A percentile compares a stretch with the other conserved stretches of the same genome.
These are phyloP conservation scores for Claviceps arundinis DNA, from an alignment of 2,329 filamentous ascomycete genomes.

Conservation along the genomic window DNA sequence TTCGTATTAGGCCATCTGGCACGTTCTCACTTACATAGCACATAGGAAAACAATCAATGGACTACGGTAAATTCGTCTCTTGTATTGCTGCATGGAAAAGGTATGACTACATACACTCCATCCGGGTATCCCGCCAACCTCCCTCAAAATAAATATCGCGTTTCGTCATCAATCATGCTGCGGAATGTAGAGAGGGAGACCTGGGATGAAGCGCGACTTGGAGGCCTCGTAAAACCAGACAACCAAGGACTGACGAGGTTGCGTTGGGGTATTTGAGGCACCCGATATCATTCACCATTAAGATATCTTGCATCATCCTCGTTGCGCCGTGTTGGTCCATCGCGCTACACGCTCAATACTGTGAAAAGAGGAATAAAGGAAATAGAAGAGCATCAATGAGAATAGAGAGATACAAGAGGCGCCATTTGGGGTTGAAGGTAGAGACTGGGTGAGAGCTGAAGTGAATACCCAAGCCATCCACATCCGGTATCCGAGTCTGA, in stretches of 20 bases:
- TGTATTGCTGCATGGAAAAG: conserved; percentile 7
- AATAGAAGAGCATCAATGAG: conserved; percentile 7
- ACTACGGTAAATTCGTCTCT: conserved; percentile 9
- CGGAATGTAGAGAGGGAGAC: conserved; percentile 7
- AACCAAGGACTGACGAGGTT: conserved; percentile 8
- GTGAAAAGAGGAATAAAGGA: background rate
- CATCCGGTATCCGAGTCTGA: background rate
- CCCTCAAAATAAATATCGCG: conserved; percentile 3
- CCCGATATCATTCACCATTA: conserved; percentile 9
- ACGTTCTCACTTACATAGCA: too few species aligned
- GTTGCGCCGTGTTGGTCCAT: background rate
- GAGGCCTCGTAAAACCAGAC: conserved; percentile 3
- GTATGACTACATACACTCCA: conserved; percentile 14
- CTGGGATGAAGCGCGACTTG: conserved; percentile 4
- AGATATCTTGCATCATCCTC: conserved; percentile 9
- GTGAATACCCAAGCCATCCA: background rate
- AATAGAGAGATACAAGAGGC: conserved; percentile 5
- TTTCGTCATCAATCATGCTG: conserved; percentile 12
- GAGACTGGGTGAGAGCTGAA: conserved; percentile 11
- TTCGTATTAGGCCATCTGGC: too few species aligned
- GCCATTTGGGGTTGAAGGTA: conserved; percentile 12
- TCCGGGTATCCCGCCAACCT: conserved; percentile 9
- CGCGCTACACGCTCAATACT: background rate
- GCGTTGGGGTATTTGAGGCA: conserved; percentile 10
- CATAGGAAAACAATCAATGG: too few species aligned